A percentile compares a stretch with the other conserved stretches of the same genome.
These are phyloP conservation scores for Russula emetica DNA, from an alignment of 768 basidiomycete species.

Conservation along the genomic window DNA sequence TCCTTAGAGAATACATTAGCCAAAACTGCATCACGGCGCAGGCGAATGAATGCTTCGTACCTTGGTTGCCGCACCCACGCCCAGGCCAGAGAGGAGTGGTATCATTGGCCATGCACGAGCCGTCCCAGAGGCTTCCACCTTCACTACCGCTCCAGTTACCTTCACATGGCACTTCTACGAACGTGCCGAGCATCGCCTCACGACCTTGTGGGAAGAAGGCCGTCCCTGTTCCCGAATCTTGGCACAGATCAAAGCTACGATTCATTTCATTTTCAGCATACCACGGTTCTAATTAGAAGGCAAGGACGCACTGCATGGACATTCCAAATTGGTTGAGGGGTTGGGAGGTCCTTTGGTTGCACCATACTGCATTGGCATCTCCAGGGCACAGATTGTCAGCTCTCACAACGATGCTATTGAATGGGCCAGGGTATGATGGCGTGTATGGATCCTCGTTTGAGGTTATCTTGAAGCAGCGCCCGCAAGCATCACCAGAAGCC, in stretches of 20 bases:
- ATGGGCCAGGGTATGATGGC: slow-evolving; percentile 47
- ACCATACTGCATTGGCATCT: slow-evolving; percentile 45
- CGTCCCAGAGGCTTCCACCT: slow-evolving; percentile 43
- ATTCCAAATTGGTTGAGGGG: slow-evolving; percentile 34
- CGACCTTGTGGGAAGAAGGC: slow-evolving; percentile 55
- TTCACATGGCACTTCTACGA: slow-evolving; percentile 52
- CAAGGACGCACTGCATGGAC: slow-evolving; percentile 46
- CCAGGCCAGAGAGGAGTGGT: slow-evolving; percentile 48
- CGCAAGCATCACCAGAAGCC: slow-evolving; percentile 57
- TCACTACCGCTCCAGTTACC: slow-evolving; percentile 52
- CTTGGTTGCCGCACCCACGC: slow-evolving; percentile 51
- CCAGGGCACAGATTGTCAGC: slow-evolving; percentile 45
- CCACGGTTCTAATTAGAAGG: background rate
- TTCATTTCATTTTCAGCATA: background rate
- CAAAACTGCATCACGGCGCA: background rate
- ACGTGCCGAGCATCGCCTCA: slow-evolving; percentile 51
- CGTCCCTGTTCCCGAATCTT: slow-evolving; percentile 49
- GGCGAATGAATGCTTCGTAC: slow-evolving; percentile 31
- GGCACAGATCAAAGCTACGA: slow-evolving; percentile 55
- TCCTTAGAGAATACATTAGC: background rate
- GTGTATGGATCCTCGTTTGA: slow-evolving; percentile 50
- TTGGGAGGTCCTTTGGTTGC: slow-evolving; percentile 48
- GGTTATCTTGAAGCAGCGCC: slow-evolving; percentile 55
- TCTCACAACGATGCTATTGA: slow-evolving; percentile 53
- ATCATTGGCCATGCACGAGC: slow-evolving; percentile 50